Base-by-base conservation (phyloP, 352 stramenopile genomes). In the Globisporangium lucens region DNA sequence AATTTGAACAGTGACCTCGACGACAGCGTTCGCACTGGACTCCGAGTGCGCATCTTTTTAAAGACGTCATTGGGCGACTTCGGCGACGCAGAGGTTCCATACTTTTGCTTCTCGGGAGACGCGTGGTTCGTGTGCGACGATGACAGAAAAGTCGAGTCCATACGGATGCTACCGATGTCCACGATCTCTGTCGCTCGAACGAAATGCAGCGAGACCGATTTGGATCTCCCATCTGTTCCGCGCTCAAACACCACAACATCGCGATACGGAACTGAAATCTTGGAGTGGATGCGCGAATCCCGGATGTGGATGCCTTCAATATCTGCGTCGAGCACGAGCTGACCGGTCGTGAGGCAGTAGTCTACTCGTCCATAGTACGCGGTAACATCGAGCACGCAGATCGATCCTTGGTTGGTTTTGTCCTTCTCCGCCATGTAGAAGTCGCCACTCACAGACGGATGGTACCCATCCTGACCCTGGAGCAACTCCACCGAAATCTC, bases 401-500 rank as follows among this genome's bases (percentile, higher is more conserved):
- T 91, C n/a, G 87, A 95, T 4, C 78, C 81, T 17, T 83, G 75
- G n/a, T 80, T 87, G 12, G 74, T 85, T 47, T 83, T 90, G 43
- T 76, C 74, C 29, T 77, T 80, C 30, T 89, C 80, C 12, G 80
- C 82, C 84, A 94, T 90, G 30, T 80, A 87, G 2, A 95, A 67
- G 60, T 94, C 86, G 17, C 83, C 88, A 70, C 79, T 91, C 51
- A 73, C 81, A 5, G 85, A 91, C 12, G 86, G 88, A 36, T 94
- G 82, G 60, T 94, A 95, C 5, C 88, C 88, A 56, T 90, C 68
- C 58, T 92, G 76, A 0, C 86, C 83, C 59, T 92, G 79, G 15
- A 94, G 71, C 68, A 95, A 76, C 56, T 95, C 88, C 71, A 95
- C 83, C 46, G 88, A 83, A 20, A 95, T 76, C 65, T 93, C 86